Evolutionary conservation across 2,329 filamentous ascomycete genomes (phyloP).

Genomic region (Colletotrichum somersetense): DNA sequence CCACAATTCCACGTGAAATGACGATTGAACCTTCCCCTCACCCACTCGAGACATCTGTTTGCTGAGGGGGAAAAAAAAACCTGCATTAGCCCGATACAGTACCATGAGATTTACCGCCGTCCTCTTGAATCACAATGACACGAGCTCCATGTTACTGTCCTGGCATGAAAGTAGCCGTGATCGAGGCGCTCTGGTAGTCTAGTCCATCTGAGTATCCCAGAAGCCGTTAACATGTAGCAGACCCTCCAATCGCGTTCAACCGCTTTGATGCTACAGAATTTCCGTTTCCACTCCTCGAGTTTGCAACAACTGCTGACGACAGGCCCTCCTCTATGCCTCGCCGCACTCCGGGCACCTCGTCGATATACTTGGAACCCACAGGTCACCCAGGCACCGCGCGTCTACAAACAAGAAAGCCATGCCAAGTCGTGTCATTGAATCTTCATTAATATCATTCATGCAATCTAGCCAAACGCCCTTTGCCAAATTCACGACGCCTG

Average conservation of each 20-base stretch:
- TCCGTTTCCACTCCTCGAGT: background rate
- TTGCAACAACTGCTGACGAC: background rate
- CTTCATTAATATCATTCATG: background rate
- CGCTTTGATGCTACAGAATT: background rate
- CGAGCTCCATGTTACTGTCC: background rate
- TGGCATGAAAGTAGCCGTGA: no score
- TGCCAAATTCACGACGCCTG: background rate
- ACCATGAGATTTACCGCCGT: background rate
- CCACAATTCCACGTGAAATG: background rate
- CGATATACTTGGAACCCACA: no score
- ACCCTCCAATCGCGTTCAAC: background rate
- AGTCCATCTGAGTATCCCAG: no score
- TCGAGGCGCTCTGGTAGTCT: no score
- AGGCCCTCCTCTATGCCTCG: background rate
- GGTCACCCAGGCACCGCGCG: background rate
- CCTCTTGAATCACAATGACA: background rate
- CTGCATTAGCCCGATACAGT: no score
- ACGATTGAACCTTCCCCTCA: background rate
- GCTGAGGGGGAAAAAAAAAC: no score
- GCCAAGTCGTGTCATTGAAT: background rate
- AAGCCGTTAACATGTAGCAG: background rate
- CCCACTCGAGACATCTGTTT: background rate
- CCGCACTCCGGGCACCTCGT: background rate
- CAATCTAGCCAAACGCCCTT: background rate
- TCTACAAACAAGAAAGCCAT: rapidly evolving